Conservation (phyloP, 163 green algal species). For the Chlamydomonas reinhardtii region DNA sequence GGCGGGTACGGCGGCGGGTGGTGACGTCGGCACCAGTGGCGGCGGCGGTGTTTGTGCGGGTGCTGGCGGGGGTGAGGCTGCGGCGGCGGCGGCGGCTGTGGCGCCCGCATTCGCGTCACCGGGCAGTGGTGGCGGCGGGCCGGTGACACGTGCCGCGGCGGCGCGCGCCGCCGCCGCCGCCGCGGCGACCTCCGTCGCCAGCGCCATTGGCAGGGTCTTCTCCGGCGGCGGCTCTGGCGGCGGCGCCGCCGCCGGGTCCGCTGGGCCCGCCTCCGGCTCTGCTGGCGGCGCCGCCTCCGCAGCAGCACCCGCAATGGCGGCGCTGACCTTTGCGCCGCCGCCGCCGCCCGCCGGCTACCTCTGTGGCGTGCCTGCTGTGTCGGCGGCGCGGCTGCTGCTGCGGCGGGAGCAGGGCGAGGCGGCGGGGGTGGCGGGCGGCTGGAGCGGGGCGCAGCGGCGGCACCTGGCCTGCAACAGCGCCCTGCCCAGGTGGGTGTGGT, state of each 20-base stretch:
- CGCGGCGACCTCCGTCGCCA: neutral
- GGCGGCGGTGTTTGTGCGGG: too few relatives aligned
- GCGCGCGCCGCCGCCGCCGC: neutral
- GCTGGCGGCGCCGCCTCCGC: too few relatives aligned
- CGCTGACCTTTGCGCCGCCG: too few relatives aligned
- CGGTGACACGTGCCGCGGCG: neutral
- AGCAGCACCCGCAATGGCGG: too few relatives aligned
- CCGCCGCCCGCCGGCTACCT: slow-evolving; percentile 1
- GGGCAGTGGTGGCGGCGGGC: too few relatives aligned
- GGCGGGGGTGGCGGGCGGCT: neutral
- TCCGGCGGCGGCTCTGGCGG: neutral
- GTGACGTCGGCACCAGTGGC: too few relatives aligned
- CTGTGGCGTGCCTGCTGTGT: neutral
- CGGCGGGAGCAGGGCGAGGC: slow-evolving; percentile 23
- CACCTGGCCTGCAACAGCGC: slow-evolving; percentile 24
- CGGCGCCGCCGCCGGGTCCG: neutral
- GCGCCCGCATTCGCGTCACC: too few relatives aligned
- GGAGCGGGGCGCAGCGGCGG: slow-evolving; percentile 8
- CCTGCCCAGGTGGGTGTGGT: slow-evolving; percentile 8
- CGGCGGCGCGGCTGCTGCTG: slow-evolving; percentile 4
- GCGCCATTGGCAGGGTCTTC: neutral
- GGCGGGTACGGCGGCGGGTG: too few relatives aligned
- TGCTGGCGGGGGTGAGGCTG: too few relatives aligned
- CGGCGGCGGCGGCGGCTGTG: too few relatives aligned
- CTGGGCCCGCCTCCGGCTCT: neutral